Base-by-base conservation (phyloP, 768 basidiomycete species). In the Auriscalpium microsporum region DNA sequence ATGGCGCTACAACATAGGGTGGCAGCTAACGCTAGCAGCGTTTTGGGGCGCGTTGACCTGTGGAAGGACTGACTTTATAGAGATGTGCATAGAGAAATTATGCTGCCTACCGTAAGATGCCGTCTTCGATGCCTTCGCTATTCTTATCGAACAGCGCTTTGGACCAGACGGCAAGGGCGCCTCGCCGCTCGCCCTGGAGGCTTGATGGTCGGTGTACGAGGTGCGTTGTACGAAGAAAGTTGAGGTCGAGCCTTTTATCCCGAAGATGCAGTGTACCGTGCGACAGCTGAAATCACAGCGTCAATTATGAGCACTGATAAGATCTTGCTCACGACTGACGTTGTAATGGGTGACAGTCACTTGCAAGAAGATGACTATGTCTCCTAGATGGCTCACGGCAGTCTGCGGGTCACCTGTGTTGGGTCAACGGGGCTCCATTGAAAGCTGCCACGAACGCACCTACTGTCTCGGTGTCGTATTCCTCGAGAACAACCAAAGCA, bases 41-140 rank as follows among this genome's bases (percentile, higher is more conserved):
- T 79, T 63, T 80, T 82, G 1, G 86, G 88, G 55, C 81, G 80
- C 4, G 86, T 90, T 8, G 84, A 79, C 54, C 87, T 90, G 61
- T 16, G 14, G 40, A 45, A 21, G 37, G 38, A 6, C 13, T 45
- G 51, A n/a, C 19, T 10, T 16, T 6, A 23, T 19, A 23, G 9
- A 44, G 46, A 8, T 33, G 11, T 38, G 1, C 13, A 37, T 13
- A 14, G 40, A 21, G 36, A 17, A 8, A 46, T 56, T 14, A 28
- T 28, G 1, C 28, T 28, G 28, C 28, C 28, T 50, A 72, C 69
- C 72, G 61, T n/a, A 73, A 61, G 17, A 89, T 86, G 13, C 78
- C 82, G 62, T 92, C 90, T 60, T 91, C 90, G 28, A 92, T 90
- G 1, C 90, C 90, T 65, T 91, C 90, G 59, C 81, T 89, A 56